A percentile compares a stretch with the other conserved stretches of the same genome.
Evolutionary conservation across 2,329 filamentous ascomycete genomes (phyloP).

Genomic region (Botrytis tulipae): DNA sequence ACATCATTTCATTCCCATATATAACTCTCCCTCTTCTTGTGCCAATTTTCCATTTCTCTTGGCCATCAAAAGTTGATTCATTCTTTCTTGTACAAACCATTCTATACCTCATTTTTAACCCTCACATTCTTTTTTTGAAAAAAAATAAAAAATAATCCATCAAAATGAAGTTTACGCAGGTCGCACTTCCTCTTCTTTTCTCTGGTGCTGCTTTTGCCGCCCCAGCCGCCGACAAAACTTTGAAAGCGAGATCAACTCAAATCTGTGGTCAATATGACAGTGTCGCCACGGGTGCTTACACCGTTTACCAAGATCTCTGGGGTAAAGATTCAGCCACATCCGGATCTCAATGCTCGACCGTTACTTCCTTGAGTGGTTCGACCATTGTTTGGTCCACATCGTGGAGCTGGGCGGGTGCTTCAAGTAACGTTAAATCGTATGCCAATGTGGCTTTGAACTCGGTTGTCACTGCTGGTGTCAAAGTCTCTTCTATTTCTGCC

Average conservation of each 20-base stretch:
- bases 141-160: no score
- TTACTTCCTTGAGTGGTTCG: constrained; percentile 39
- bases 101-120: neutral
- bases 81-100: neutral
- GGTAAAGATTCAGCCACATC: neutral
- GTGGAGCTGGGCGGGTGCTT: constrained; percentile 44
- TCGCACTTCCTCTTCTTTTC: constrained; percentile 22
- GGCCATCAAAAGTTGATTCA: neutral
- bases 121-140: neutral
- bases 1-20: constrained; percentile 3
- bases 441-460: constrained; percentile 42
- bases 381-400: constrained; percentile 42
- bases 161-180: constrained; percentile 23
- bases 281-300: constrained; percentile 38
- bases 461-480: constrained; percentile 36
- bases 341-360: constrained; percentile 41
- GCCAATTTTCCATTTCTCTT: neutral
- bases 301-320: constrained; percentile 42
- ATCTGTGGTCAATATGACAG: constrained; percentile 33
- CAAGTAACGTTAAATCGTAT: constrained; percentile 43
- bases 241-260: constrained; percentile 1
- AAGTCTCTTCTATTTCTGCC: constrained; percentile 40
- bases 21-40: neutral
- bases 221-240: constrained; percentile 4
- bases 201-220: constrained; percentile 15